A percentile compares a stretch with the other conserved stretches of the same genome.
These are phyloP conservation scores for Metschnikowia picachoensis DNA, from an alignment of 805 yeast genomes.

Conservation along the genomic window DNA sequence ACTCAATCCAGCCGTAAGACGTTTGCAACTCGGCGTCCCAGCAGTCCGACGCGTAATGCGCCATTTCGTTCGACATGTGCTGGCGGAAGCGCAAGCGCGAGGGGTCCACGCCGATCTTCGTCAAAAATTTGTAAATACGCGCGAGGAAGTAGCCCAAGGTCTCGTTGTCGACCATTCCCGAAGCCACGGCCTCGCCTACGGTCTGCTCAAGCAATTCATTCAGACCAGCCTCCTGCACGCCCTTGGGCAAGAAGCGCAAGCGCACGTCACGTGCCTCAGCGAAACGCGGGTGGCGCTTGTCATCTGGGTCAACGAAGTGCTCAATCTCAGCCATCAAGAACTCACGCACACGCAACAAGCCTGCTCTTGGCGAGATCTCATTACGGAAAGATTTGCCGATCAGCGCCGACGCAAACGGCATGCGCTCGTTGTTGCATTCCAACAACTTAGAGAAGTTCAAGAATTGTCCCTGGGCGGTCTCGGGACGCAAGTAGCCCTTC, in stretches of 20 bases:
- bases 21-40: constrained; percentile 98
- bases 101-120: constrained; percentile 87
- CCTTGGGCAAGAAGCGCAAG: constrained; percentile 80
- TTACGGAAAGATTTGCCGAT: constrained; percentile 98
- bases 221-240: constrained; percentile 81
- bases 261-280: constrained; percentile 67
- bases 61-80: constrained; percentile 99
- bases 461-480: constrained; percentile 99
- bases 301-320: constrained; percentile 92
- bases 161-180: constrained; percentile 91
- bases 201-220: constrained; percentile 61
- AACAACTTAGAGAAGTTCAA: constrained; percentile 89
- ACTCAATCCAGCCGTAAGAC: constrained; percentile 98
- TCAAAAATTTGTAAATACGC: constrained; percentile 80
- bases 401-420: constrained; percentile 99
- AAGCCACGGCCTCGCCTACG: constrained; percentile 84
- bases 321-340: constrained; percentile 99
- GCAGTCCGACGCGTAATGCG: constrained; percentile 98
- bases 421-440: constrained; percentile 90
- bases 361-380: constrained; percentile 98
- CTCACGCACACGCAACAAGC: constrained; percentile 96
- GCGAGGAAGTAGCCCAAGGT: constrained; percentile 96
- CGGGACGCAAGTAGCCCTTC: constrained; percentile 96
- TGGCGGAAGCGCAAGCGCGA: constrained; percentile 90
- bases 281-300: constrained; percentile 82